phyloP scores from a whole-genome alignment of 2,329 filamentous ascomycete genomes.

The Fusarium guadeloupense region DNA sequence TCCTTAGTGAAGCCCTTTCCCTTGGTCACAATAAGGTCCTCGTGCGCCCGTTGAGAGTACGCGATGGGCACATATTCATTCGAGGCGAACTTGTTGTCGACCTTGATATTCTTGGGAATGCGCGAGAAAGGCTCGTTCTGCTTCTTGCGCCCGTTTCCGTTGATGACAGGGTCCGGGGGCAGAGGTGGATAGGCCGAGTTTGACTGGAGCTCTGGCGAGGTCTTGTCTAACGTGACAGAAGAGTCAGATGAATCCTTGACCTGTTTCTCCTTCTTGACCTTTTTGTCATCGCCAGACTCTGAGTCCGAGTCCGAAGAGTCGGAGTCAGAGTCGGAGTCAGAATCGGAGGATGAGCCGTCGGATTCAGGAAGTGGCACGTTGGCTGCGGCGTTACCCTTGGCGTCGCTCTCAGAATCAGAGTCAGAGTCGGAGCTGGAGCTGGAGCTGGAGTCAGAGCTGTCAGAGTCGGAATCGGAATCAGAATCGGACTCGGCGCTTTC shows the following conservation, averaged over 20 bases:
- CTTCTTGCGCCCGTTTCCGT: constrained; percentile 54
- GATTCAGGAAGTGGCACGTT: constrained; percentile 56
- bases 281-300: constrained; percentile 41
- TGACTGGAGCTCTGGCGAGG: constrained; percentile 52
- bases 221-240: constrained; percentile 61
- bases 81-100: constrained; percentile 75
- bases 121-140: constrained; percentile 78
- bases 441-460: constrained; percentile 43
- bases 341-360: constrained; percentile 46
- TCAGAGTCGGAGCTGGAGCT: constrained; percentile 52
- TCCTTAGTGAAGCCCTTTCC: constrained; percentile 99
- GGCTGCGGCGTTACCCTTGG: constrained; percentile 51
- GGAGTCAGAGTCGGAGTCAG: constrained; percentile 44
- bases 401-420: constrained; percentile 46
- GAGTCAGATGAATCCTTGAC: constrained; percentile 52
- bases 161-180: constrained; percentile 58
- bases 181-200: constrained; percentile 58
- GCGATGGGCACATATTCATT: constrained; percentile 86
- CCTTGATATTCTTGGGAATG: constrained; percentile 73
- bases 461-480: constrained; percentile 49
- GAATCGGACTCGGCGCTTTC: constrained; percentile 51
- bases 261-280: constrained; percentile 26
- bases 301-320: constrained; percentile 49
- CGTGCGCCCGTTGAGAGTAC: constrained; percentile 88
- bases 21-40: constrained; percentile 88